A percentile compares a stretch with the other conserved stretches of the same genome.
Evolutionary conservation across 306 rosid species (phyloP).

Genomic region (Sphenostylis stenocarpa): DNA sequence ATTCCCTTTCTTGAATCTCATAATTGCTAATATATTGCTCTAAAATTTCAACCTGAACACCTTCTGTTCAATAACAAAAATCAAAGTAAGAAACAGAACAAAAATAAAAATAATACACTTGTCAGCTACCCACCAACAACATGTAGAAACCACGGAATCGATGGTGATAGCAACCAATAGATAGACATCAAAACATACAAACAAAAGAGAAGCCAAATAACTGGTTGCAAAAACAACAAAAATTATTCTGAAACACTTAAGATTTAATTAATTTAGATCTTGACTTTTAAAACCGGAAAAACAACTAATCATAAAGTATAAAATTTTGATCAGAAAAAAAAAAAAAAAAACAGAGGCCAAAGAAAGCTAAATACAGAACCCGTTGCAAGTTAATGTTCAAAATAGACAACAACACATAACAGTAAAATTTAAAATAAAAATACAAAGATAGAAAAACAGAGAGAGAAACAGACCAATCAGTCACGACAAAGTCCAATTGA

Average conservation of each 20-base stretch:
- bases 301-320: slow-evolving; percentile 20
- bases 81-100: background rate
- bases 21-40: slow-evolving; percentile 27
- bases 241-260: slow-evolving; percentile 18
- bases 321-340: slow-evolving; percentile 25
- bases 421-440: slow-evolving; percentile 23
- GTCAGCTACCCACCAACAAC: background rate
- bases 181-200: slow-evolving; percentile 13
- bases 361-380: slow-evolving; percentile 31
- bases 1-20: slow-evolving; percentile 84
- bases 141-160: slow-evolving; percentile 12
- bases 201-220: slow-evolving; percentile 23
- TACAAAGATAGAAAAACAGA: background rate
- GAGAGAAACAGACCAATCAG: slow-evolving; percentile 35
- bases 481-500: slow-evolving; percentile 32
- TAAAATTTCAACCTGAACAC: slow-evolving; percentile 29
- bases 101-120: background rate
- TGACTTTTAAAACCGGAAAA: slow-evolving; percentile 29
- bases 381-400: slow-evolving; percentile 22
- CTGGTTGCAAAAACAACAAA: slow-evolving; percentile 4
- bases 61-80: slow-evolving; percentile 34
- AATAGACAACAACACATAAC: slow-evolving; percentile 12
- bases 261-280: slow-evolving; percentile 35
- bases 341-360: slow-evolving; percentile 26
- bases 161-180: slow-evolving; percentile 21